Evolutionary conservation across 441 rosid genomes (phyloP).

Genomic region (Euphorbia celastroides): DNA sequence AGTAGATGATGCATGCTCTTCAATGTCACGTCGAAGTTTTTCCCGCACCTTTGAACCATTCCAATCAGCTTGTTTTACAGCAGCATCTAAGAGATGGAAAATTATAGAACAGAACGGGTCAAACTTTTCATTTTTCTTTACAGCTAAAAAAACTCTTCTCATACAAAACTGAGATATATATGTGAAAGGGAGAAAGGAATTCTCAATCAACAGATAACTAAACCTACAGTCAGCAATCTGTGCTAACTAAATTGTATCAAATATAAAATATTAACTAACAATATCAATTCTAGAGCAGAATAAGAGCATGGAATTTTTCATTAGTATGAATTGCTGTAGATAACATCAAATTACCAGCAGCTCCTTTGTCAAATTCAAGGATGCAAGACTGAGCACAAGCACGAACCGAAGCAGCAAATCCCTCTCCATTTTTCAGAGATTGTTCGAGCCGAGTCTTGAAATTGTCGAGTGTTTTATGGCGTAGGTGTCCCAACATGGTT

Average conservation of each 20-base stretch:
- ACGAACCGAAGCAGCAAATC: constrained; percentile 60
- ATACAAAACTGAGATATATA: not conserved
- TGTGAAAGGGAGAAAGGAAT: not conserved
- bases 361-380: constrained; percentile 57
- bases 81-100: constrained; percentile 50
- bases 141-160: not conserved
- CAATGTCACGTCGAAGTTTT: constrained; percentile 60
- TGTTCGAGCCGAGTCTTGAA: constrained; percentile 50
- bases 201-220: constrained; percentile 1
- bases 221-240: no score
- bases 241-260: not conserved
- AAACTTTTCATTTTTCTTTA: not conserved
- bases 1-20: constrained; percentile 42
- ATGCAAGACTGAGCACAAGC: constrained; percentile 41
- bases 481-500: constrained; percentile 57
- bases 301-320: no score
- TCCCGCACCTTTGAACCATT: constrained; percentile 59
- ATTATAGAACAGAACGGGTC: constrained; percentile 6
- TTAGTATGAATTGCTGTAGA: not conserved
- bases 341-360: constrained; percentile 47
- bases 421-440: constrained; percentile 46
- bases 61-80: constrained; percentile 56
- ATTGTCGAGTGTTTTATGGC: constrained; percentile 42
- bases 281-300: not conserved
- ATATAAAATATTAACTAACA: not conserved